Evolutionary conservation across 108 stramenopile species (phyloP), one percentile per base, ranked within the genome.

Genomic region (Stephanodiscus minutulus): DNA sequence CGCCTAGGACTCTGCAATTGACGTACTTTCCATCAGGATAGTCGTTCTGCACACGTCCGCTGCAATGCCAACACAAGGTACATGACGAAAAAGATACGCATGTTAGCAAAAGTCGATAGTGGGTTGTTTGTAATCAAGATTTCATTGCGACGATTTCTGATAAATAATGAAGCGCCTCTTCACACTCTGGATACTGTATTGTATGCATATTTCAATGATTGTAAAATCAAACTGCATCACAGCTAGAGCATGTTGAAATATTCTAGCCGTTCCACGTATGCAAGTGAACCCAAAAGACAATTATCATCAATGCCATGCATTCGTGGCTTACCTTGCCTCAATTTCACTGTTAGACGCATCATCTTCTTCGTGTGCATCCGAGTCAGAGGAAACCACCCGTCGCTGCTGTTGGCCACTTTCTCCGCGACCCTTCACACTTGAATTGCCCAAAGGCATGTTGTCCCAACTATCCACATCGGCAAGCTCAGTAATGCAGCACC

Each of bases 401-500:
- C 64, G 68, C 17, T 52, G 21, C 46, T 53, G 52, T 0, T 75
- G 33, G 29, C 44, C 54, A 46, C 41, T 55, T 21, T 76, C 60
- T n/a, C 59, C 61, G 49, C 48, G 56, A 9, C 9, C 20, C 10
- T 48, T 70, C 29, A 7, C 47, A 58, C 12, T 11, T 37, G 22
- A 33, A 12, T 69, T 79, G 13, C 90, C 92, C 31, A 96, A 64
- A 1, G 95, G 95, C 91, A 96, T 89, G 64, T 96, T 96, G 21
- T 64, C 79, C 95, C 95, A 96, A 41, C 92, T 90, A 66, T 89
- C 88, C 25, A 73, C 60, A 70, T 93, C 92, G 12, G 80, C 73
- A 11, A 93, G 82, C 43, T 96, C 92, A 13, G 91, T 89, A 46
- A 96, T 89, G 54, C 89, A 88, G 61, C 90, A 90, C 24, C 95